Evolutionary conservation across 2,329 filamentous ascomycete species (phyloP).

Genomic region (Westerdykella aurantiaca): DNA sequence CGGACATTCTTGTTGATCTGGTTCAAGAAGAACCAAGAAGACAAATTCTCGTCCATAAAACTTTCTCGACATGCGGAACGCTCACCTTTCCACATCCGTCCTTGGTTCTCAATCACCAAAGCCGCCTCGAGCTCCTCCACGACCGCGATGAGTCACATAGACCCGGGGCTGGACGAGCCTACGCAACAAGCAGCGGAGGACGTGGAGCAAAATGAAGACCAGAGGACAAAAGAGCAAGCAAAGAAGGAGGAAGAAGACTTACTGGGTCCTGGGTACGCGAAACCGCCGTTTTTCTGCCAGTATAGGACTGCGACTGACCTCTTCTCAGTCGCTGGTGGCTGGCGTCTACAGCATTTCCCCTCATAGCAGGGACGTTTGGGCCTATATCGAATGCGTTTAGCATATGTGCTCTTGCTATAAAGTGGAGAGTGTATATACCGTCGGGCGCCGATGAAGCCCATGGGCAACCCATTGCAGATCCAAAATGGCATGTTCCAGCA

Average conservation of each 20-base stretch:
- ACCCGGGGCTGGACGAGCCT: conserved; percentile 49
- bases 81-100: too few relatives aligned
- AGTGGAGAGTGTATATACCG: conserved; percentile 51
- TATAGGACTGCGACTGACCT: conserved; percentile 5
- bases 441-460: conserved; percentile 41
- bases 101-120: too few relatives aligned
- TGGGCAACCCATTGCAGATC: conserved; percentile 47
- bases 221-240: conserved; percentile 29
- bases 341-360: conserved; percentile 53
- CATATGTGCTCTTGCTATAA: conserved; percentile 51
- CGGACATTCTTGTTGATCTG: too few relatives aligned
- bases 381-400: conserved; percentile 52
- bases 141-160: conserved; percentile 41
- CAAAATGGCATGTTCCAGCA: conserved; percentile 42
- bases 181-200: conserved; percentile 44
- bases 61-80: too few relatives aligned
- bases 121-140: too few relatives aligned
- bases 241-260: conserved; percentile 40
- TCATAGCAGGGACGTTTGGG: conserved; percentile 52
- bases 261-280: conserved; percentile 39
- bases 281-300: too few relatives aligned
- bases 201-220: conserved; percentile 36
- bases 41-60: too few relatives aligned
- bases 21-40: too few relatives aligned
- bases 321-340: conserved; percentile 52